phyloP scores from a whole-genome alignment of 2,329 filamentous ascomycete genomes.

The Lachnellula suecica region DNA sequence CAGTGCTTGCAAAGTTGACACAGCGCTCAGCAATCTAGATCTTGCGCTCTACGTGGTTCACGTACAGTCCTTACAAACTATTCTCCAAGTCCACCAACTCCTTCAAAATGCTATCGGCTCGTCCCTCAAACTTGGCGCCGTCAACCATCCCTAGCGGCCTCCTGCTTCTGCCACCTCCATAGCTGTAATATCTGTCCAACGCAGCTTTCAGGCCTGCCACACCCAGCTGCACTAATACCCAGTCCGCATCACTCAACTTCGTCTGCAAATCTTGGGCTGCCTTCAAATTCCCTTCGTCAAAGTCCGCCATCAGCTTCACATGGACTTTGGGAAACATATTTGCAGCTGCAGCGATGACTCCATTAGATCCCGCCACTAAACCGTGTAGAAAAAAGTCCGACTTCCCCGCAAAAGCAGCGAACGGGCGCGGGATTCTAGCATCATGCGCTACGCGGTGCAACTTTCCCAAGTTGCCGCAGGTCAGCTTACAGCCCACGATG shows the following conservation, averaged over 20 bases:
- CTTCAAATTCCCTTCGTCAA: slow-evolving; percentile 51
- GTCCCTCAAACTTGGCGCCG: too few relatives aligned
- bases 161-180: slow-evolving; percentile 45
- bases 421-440: neutral
- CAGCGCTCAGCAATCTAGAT: too few relatives aligned
- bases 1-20: too few relatives aligned
- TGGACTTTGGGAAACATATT: slow-evolving; percentile 66
- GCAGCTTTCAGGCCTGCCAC: slow-evolving; percentile 65
- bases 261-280: slow-evolving; percentile 61
- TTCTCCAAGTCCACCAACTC: too few relatives aligned
- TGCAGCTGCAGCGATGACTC: slow-evolving; percentile 38
- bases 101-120: too few relatives aligned
- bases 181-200: slow-evolving; percentile 57
- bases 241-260: slow-evolving; percentile 63
- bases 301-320: slow-evolving; percentile 57
- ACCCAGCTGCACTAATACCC: slow-evolving; percentile 63
- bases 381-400: neutral
- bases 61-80: too few relatives aligned
- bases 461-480: slow-evolving; percentile 83
- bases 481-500: slow-evolving; percentile 84
- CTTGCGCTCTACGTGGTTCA: too few relatives aligned
- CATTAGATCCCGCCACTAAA: neutral
- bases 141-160: slow-evolving; percentile 30
- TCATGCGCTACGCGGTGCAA: slow-evolving; percentile 70
- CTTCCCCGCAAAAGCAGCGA: neutral